Percentiles rank a stretch among this genome's conserved stretches.
These are phyloP conservation scores for Piper betle DNA, from an alignment of 164 flowering plant species.

Conservation along the genomic window DNA sequence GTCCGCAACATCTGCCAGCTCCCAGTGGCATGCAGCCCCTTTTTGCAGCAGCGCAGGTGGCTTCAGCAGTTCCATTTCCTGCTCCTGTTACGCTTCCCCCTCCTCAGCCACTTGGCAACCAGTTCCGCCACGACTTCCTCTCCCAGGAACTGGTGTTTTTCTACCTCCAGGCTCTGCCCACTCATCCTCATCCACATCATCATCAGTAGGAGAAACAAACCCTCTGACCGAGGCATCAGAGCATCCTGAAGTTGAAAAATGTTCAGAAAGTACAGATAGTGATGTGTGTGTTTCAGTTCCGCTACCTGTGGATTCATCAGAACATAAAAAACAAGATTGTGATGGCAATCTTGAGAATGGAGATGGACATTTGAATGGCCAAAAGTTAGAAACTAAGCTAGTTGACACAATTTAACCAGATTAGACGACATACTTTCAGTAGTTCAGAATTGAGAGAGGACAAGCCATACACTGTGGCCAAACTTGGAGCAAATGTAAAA, in stretches of 20 bases:
- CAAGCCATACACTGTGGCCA: too few relatives aligned
- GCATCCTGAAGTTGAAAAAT: constrained; percentile 24
- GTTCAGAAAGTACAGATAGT: constrained; percentile 16
- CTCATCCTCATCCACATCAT: constrained; percentile 21
- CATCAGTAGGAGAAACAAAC: constrained; percentile 13
- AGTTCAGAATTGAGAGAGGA: constrained; percentile 4
- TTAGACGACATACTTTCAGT: constrained; percentile 5
- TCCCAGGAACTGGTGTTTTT: constrained; percentile 95
- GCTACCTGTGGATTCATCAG: constrained; percentile 19
- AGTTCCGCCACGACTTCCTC: constrained; percentile 35
- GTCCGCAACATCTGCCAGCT: constrained; percentile 34
- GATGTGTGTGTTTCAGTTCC: constrained; percentile 2
- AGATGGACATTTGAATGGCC: constrained; percentile 22
- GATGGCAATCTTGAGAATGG: constrained; percentile 21
- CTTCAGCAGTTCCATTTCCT: constrained; percentile 52
- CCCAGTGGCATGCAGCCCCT: constrained; percentile 53
- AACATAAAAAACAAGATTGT: constrained; percentile 24
- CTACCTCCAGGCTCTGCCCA: constrained; percentile 70
- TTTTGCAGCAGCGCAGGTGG: constrained; percentile 37
- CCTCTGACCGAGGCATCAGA: constrained; percentile 14
- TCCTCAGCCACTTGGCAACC: constrained; percentile 55
- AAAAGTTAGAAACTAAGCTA: constrained; percentile 17
- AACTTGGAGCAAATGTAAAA: constrained; percentile 55
- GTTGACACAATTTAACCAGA: constrained; percentile 19
- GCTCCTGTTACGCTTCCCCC: constrained; percentile 47